Conservation (phyloP, 306 rosid genomes). For the Dryas alaskensis region DNA sequence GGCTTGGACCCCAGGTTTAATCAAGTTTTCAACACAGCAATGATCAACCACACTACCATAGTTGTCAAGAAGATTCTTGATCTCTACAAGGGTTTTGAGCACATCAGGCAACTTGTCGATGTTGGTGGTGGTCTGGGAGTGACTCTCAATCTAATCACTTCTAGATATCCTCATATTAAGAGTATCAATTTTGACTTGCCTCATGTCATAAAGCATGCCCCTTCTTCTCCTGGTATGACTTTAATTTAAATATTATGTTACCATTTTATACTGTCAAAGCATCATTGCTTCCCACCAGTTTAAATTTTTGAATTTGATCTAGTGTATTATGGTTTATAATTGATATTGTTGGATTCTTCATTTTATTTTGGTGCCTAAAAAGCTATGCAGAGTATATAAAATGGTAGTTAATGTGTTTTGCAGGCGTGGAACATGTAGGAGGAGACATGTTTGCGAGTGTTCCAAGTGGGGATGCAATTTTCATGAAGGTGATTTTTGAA, state of each 20-base stretch:
- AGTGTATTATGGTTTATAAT: no score
- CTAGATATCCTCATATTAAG: constrained; percentile 40
- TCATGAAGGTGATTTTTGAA: constrained; percentile 44
- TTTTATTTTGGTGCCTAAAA: no score
- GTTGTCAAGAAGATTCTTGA: constrained; percentile 30
- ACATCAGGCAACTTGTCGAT: constrained; percentile 36
- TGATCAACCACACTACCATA: constrained; percentile 24
- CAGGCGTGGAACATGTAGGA: constrained; percentile 46
- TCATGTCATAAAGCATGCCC: constrained; percentile 40
- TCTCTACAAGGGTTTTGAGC: constrained; percentile 35
- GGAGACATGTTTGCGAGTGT: constrained; percentile 55
- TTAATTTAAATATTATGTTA: no score
- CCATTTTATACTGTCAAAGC: no score
- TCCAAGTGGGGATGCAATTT: constrained; percentile 58
- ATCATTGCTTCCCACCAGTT: no score
- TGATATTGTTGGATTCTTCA: no score
- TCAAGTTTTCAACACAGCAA: constrained; percentile 22
- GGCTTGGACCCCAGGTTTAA: constrained; percentile 21
- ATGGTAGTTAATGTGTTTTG: constrained; percentile 11
- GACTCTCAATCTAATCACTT: constrained; percentile 35
- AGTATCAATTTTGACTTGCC: constrained; percentile 30
- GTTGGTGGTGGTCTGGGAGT: constrained; percentile 49
- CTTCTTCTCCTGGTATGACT: constrained; percentile 32
- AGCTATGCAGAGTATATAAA: background rate
- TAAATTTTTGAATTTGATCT: no score